Conservation (phyloP, 2,329 filamentous ascomycete genomes). For the Aspergillus viridinutans region DNA sequence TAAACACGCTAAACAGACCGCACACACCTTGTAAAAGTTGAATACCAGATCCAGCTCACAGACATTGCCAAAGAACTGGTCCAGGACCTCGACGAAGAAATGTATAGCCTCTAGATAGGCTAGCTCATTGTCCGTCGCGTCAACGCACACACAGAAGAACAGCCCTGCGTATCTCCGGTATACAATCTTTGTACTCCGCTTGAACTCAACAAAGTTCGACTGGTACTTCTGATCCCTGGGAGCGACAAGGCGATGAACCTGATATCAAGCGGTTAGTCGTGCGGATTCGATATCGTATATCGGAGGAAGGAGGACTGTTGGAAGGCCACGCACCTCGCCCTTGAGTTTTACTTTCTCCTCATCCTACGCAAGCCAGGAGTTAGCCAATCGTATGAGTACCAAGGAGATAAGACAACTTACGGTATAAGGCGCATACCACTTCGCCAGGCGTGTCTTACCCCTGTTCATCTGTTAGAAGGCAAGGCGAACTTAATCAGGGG, state of each 20-base stretch:
- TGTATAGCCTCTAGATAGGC: conserved; percentile 97
- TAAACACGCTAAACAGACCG: not conserved
- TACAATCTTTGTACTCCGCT: conserved; percentile 75
- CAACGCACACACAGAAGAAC: conserved; percentile 99
- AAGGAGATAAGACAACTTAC: conserved; percentile 38
- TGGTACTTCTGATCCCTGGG: conserved; percentile 99
- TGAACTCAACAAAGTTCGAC: conserved; percentile 94
- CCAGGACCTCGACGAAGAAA: conserved; percentile 98
- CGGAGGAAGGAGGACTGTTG: not conserved
- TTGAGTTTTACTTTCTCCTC: conserved; percentile 99
- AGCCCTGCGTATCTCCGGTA: conserved; percentile 96
- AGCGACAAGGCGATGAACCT: conserved; percentile 95
- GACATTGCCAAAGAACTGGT: conserved; percentile 98
- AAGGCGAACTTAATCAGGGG: not conserved
- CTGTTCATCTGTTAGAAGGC: conserved; percentile 46
- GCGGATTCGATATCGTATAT: not conserved
- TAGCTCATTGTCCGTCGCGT: conserved; percentile 97
- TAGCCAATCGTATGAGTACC: not conserved
- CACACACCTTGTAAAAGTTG: conserved; percentile 63
- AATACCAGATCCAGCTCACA: conserved; percentile 90
- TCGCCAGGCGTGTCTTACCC: conserved; percentile 96
- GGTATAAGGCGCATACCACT: conserved; percentile 98
- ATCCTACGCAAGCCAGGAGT: conserved; percentile 52
- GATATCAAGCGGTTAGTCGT: conserved; percentile 11
- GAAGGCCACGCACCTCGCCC: conserved; percentile 66